These are phyloP conservation scores for Pleomassaria siparia DNA, from an alignment of 2,329 filamentous ascomycete genomes.

Conservation along the genomic window DNA sequence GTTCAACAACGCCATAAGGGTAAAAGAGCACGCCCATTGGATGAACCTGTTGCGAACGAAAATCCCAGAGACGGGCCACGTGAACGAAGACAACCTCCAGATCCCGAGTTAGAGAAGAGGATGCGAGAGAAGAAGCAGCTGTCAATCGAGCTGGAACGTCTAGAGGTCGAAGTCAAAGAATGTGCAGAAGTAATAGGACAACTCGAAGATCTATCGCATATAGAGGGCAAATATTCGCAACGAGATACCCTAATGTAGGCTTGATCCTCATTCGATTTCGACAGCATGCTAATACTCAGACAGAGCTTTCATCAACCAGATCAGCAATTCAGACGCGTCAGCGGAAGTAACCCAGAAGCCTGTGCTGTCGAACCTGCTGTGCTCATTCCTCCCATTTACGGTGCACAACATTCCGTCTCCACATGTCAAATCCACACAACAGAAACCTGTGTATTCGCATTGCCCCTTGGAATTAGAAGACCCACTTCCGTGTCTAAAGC, in stretches of 20 bases:
- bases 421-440: constrained; percentile 19
- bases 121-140: constrained; percentile 34
- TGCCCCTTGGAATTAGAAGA: constrained; percentile 64
- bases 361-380: constrained; percentile 37
- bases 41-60: constrained; percentile 11
- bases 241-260: constrained; percentile 29
- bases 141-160: constrained; percentile 26
- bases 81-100: constrained; percentile 13
- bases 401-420: constrained; percentile 26
- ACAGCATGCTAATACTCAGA: background rate
- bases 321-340: constrained; percentile 14
- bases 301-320: constrained; percentile 27
- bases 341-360: constrained; percentile 21
- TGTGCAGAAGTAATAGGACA: constrained; percentile 30
- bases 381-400: constrained; percentile 45
- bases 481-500: constrained; percentile 67
- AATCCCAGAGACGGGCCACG: constrained; percentile 2
- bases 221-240: constrained; percentile 18
- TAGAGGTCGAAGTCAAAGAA: constrained; percentile 36
- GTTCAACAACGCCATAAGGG: constrained; percentile 18
- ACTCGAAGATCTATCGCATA: constrained; percentile 21
- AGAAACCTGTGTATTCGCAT: constrained; percentile 60
- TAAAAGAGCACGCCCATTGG: constrained; percentile 10
- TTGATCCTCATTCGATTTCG: constrained; percentile 9
- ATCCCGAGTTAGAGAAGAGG: constrained; percentile 29